phyloP scores from a whole-genome alignment of 2,329 filamentous ascomycete species.

The Aureobasidium sp. region DNA sequence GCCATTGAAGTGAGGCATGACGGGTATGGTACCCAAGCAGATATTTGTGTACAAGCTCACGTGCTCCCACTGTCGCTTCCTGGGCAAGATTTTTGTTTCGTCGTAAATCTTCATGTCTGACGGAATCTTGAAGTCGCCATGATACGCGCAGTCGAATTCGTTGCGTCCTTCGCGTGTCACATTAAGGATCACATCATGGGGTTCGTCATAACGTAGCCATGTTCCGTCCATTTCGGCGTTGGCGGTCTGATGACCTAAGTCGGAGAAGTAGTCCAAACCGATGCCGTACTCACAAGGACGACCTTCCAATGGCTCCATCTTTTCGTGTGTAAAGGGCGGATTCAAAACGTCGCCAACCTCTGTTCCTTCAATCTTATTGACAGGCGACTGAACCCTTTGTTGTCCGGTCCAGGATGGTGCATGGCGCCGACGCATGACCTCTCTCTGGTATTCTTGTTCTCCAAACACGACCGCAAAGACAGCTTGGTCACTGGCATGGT shows the following conservation, averaged over 20 bases:
- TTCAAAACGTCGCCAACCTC: background rate
- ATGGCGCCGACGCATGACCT: slow-evolving; percentile 22
- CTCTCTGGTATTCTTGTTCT: slow-evolving; percentile 26
- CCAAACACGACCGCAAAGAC: slow-evolving; percentile 27
- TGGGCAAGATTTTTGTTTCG: background rate
- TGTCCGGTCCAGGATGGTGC: slow-evolving; percentile 9
- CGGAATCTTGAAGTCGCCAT: slow-evolving; percentile 15
- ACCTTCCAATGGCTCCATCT: slow-evolving; percentile 20
- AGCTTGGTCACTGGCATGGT: slow-evolving; percentile 32
- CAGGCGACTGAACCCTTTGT: background rate
- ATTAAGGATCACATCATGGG: slow-evolving; percentile 16
- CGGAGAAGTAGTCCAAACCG: slow-evolving; percentile 25
- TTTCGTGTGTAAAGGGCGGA: slow-evolving; percentile 17
- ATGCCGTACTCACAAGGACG: slow-evolving; percentile 30
- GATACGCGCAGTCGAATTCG: slow-evolving; percentile 19
- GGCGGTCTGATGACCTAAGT: slow-evolving; percentile 23
- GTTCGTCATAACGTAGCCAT: slow-evolving; percentile 22
- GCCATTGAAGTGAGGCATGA: slow-evolving; percentile 26
- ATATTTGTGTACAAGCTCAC: slow-evolving; percentile 22
- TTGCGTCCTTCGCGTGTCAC: background rate
- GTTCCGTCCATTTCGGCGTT: slow-evolving; percentile 23
- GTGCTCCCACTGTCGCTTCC: slow-evolving; percentile 17
- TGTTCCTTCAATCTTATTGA: background rate
- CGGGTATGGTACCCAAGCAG: slow-evolving; percentile 22
- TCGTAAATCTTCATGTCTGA: slow-evolving; percentile 15